These are phyloP conservation scores for Plasmodium knowlesi DNA, from an alignment of 169 alveolate genomes.

Conservation along the genomic window DNA sequence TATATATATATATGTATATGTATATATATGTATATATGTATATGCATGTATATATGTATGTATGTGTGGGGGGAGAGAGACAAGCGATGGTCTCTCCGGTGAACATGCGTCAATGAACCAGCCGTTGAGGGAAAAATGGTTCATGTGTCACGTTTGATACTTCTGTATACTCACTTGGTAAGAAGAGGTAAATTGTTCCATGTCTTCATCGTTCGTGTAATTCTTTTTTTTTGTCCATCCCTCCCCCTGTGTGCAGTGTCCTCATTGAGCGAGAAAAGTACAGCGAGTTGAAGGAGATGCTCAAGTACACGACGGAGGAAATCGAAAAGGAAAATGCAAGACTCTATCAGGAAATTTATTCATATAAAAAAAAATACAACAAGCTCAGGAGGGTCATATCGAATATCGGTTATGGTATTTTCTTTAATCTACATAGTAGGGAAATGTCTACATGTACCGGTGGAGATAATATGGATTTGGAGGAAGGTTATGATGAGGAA, in stretches of 20 bases:
- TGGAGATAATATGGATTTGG: neutral
- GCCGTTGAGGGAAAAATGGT: neutral
- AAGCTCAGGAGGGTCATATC: slow-evolving; percentile 47
- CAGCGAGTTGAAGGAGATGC: slow-evolving; percentile 55
- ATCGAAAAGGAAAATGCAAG: slow-evolving; percentile 65
- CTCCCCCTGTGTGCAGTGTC: slow-evolving; percentile 28
- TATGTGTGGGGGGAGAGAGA: too few species aligned
- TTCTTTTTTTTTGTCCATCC: too few species aligned
- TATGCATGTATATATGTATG: too few species aligned
- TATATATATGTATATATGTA: too few species aligned
- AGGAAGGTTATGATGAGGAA: neutral
- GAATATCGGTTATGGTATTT: slow-evolving; percentile 71
- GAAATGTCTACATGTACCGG: neutral
- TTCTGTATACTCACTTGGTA: neutral
- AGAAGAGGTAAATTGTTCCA: neutral
- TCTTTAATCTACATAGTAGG: slow-evolving; percentile 24
- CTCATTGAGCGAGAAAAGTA: slow-evolving; percentile 61
- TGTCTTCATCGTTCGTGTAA: neutral
- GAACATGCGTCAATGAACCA: too few species aligned
- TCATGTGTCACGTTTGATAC: neutral
- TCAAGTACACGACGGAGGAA: slow-evolving; percentile 69
- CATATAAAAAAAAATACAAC: slow-evolving; percentile 45
- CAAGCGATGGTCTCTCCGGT: too few species aligned
- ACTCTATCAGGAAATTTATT: slow-evolving; percentile 59
- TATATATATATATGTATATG: too few species aligned